Conservation (phyloP, 1,284 basidiomycete species). For the Schizopora paradoxa region DNA sequence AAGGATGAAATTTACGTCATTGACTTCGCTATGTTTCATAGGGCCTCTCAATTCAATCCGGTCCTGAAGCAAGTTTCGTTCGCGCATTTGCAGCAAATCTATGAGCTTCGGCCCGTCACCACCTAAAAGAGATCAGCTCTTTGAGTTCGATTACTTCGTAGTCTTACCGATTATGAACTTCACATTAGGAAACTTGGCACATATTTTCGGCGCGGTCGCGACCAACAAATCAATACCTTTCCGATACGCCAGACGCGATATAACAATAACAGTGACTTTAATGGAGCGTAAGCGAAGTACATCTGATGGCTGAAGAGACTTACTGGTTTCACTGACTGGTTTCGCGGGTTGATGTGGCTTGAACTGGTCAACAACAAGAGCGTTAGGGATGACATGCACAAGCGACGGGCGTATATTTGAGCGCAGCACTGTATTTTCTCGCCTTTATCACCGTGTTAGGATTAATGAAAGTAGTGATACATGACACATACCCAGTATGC, state of each 20-base stretch:
- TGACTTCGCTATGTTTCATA: constrained; percentile 78
- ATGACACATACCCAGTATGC: constrained; percentile 77
- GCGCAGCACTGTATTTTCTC: constrained; percentile 92
- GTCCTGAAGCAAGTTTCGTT: constrained; percentile 85
- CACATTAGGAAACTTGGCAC: constrained; percentile 77
- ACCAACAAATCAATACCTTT: constrained; percentile 97
- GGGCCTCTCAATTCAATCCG: constrained; percentile 85
- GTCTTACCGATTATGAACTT: constrained; percentile 80
- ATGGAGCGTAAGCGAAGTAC: background rate
- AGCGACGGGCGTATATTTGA: constrained; percentile 62
- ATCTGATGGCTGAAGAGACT: constrained; percentile 24
- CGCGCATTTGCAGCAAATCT: constrained; percentile 93
- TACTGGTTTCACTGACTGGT: constrained; percentile 53
- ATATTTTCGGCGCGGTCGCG: constrained; percentile 87
- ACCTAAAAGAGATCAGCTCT: constrained; percentile 36
- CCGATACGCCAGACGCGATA: constrained; percentile 94
- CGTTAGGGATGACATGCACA: constrained; percentile 92
- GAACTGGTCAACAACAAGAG: constrained; percentile 87
- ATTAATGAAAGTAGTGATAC: background rate
- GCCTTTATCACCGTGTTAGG: constrained; percentile 36
- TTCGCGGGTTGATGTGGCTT: constrained; percentile 46
- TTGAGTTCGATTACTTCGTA: background rate
- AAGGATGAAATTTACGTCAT: constrained; percentile 46
- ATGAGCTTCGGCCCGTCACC: constrained; percentile 96
- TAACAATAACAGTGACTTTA: constrained; percentile 86